phyloP scores from a whole-genome alignment of 805 yeast genomes.

The Lipomyces sp. region DNA sequence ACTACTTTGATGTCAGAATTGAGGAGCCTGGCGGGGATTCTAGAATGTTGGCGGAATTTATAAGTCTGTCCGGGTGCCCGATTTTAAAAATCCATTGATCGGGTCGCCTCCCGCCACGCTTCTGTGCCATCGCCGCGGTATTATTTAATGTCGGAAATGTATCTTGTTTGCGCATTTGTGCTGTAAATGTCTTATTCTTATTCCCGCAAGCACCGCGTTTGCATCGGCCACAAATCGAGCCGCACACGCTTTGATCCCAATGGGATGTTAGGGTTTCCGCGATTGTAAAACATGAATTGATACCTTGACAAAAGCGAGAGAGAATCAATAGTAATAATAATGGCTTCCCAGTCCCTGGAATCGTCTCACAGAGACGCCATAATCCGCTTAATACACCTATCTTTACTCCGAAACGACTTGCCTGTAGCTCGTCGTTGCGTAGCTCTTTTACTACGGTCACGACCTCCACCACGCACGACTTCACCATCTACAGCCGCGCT shows the following conservation, averaged over 20 bases:
- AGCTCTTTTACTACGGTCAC: slow-evolving; percentile 28
- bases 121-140: background rate
- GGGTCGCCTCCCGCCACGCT: background rate
- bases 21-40: background rate
- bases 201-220: no score
- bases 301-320: no score
- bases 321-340: background rate
- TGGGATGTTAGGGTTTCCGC: no score
- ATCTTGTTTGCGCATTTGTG: background rate
- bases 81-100: no score
- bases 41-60: background rate
- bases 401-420: slow-evolving; percentile 25
- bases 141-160: background rate
- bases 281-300: no score
- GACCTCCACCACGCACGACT: slow-evolving; percentile 8
- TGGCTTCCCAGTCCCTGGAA: slow-evolving; percentile 13
- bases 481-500: slow-evolving; percentile 13
- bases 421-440: slow-evolving; percentile 15
- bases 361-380: slow-evolving; percentile 21
- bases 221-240: no score
- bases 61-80: no score
- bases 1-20: background rate
- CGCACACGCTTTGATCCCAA: no score
- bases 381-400: slow-evolving; percentile 15
- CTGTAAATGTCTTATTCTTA: background rate